phyloP scores from a whole-genome alignment of 345 rosid species.

The Pugionium cornutum region DNA sequence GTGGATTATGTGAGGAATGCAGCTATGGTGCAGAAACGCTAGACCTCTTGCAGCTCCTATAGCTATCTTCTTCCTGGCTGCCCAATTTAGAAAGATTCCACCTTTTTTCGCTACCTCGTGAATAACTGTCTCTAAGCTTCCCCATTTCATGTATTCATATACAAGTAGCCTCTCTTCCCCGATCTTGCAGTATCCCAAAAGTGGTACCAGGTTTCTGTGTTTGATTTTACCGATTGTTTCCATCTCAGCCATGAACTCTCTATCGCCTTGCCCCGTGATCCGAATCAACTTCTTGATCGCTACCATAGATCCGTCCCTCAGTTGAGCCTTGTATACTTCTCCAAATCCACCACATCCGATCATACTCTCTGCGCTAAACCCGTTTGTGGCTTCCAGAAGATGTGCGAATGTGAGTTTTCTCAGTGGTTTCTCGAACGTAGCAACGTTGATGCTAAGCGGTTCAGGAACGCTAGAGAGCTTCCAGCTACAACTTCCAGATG shows the following conservation, averaged over 20 bases:
- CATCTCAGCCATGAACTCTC: slow-evolving; percentile 99
- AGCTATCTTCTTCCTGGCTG: slow-evolving; percentile 81
- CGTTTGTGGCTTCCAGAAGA: slow-evolving; percentile 92
- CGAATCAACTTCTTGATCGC: slow-evolving; percentile 92
- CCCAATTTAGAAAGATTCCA: slow-evolving; percentile 65
- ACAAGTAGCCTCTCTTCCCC: slow-evolving; percentile 99
- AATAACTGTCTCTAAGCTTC: slow-evolving; percentile 88
- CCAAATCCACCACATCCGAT: slow-evolving; percentile 97
- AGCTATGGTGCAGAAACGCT: slow-evolving; percentile 97
- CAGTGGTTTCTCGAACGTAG: slow-evolving; percentile 95
- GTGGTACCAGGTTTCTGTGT: slow-evolving; percentile 91
- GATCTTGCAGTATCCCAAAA: slow-evolving; percentile 88
- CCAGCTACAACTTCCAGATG: slow-evolving; percentile 90
- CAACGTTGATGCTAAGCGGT: slow-evolving; percentile 93
- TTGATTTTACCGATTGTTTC: slow-evolving; percentile 97
- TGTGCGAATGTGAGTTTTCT: slow-evolving; percentile 86
- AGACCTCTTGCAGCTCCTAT: slow-evolving; percentile 95
- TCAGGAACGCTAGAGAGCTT: slow-evolving; percentile 88
- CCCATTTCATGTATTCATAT: slow-evolving; percentile 98
- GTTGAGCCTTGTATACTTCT: slow-evolving; percentile 92
- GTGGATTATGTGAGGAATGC: slow-evolving; percentile 96
- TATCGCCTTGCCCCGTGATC: slow-evolving; percentile 90
- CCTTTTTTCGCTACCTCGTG: slow-evolving; percentile 65
- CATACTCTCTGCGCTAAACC: slow-evolving; percentile 85
- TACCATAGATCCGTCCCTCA: slow-evolving; percentile 69